Evolutionary conservation across 2,329 filamentous ascomycete genomes (phyloP), one percentile per base, ranked within the genome.

Genomic region (Atkinsonella texensis): DNA sequence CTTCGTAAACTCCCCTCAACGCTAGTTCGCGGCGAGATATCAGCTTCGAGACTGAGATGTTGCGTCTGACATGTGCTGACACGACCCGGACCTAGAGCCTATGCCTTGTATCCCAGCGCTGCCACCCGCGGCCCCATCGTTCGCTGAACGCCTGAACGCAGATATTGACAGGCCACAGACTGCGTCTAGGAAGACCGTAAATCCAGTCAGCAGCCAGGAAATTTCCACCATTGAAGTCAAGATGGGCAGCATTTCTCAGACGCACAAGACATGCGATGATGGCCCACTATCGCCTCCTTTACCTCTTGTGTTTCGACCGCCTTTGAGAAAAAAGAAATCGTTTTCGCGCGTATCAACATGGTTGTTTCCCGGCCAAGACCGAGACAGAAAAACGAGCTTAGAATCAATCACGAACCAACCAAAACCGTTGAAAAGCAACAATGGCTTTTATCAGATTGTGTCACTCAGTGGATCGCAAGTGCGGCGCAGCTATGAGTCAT

Each of bases 271-370:
- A 15, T 28, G 62, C 17, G 66, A 70, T 5, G 39, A 39, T 10
- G 63, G 66, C 7, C 66, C 70, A 1, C 70, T 76, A 1, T 75
- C 77, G 2, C 79, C 79, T 1, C 79, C 80, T 2, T 66, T 81
- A 4, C 79, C 79, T 0, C 70, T 82, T 23, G 74, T 80, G 15
- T 70, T 81, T 52, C 74, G 76, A n/a, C 79, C 79, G 8, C 77
- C 78, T 1, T 62, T 83, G 55, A 70, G 80, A 53, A 83, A 83
- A 70, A 84, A 83, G 70, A 84, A 83, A 60, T 82, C 80, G 0
- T 83, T 84, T 60, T 80, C 79, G 10, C 72, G 74, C 15, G 76
- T 83, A 9, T 82, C 80, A 2, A 74, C 64, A 57, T 83, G 80
- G 79, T 68, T 83, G 28, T 79, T 76, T 57, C 70, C 74, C 44